Evolutionary conservation across 345 rosid species (phyloP).

Genomic region (Euclidium syriacum): DNA sequence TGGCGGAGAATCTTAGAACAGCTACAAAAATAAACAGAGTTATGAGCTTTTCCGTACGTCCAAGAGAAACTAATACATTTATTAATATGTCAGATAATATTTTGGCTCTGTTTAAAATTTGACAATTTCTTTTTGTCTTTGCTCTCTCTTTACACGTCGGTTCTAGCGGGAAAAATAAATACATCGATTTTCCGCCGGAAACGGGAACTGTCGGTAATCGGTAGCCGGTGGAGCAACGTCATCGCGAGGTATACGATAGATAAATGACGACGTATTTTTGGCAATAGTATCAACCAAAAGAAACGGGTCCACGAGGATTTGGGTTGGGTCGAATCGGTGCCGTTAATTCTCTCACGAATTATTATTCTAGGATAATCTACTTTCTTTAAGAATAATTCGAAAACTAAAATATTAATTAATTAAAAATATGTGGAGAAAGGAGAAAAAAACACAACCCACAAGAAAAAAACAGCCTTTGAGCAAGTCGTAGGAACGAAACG

Average conservation of each 20-base stretch:
- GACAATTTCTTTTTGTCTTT: neutral
- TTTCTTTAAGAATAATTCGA: constrained; percentile 15
- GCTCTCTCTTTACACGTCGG: constrained; percentile 9
- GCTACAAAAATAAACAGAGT: neutral
- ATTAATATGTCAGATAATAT: neutral
- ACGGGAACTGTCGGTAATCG: constrained; percentile 14
- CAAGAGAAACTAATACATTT: neutral
- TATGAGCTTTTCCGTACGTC: constrained; percentile 5
- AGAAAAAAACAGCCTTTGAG: constrained; percentile 29
- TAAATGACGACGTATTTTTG: neutral
- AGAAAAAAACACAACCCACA: constrained; percentile 22
- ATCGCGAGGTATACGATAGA: constrained; percentile 15
- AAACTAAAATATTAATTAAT: neutral
- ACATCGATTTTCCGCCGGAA: constrained; percentile 2
- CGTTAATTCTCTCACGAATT: constrained; percentile 10
- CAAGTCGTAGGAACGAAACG: constrained; percentile 31
- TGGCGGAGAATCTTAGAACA: constrained; percentile 11
- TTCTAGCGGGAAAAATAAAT: constrained; percentile 44
- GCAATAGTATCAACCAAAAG: constrained; percentile 13
- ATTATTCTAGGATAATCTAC: neutral
- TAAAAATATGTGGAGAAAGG: constrained; percentile 5
- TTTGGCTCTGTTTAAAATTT: neutral
- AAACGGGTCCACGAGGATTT: constrained; percentile 22
- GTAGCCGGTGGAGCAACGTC: constrained; percentile 31
- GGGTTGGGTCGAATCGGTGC: constrained; percentile 22